Conservation (phyloP, 352 stramenopile species). For the Phytopythium helicoides region DNA sequence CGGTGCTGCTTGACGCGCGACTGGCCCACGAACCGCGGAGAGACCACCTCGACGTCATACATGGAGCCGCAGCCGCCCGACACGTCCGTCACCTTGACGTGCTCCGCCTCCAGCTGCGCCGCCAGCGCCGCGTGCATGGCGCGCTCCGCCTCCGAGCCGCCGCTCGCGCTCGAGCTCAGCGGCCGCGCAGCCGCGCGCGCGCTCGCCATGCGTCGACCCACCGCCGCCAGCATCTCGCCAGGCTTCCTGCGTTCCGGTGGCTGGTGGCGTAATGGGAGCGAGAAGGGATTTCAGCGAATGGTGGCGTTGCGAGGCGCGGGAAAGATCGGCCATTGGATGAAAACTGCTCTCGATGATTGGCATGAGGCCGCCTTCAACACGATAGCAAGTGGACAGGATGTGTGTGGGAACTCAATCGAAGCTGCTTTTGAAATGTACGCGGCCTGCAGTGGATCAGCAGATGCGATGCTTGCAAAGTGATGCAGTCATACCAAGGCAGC, state of each 20-base stretch:
- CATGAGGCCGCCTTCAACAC: no score
- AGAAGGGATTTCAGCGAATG: no score
- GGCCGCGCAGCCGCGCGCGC: conserved; percentile 12
- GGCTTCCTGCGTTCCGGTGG: not conserved
- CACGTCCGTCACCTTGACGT: conserved; percentile 86
- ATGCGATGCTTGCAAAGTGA: no score
- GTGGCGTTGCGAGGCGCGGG: no score
- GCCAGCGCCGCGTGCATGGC: conserved; percentile 68
- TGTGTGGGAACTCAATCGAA: no score
- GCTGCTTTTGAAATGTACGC: no score
- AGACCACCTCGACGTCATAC: conserved; percentile 87
- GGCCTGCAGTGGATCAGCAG: no score
- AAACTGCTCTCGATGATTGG: no score
- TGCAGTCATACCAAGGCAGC: no score
- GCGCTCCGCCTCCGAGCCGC: conserved; percentile 44
- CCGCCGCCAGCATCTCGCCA: conserved; percentile 11
- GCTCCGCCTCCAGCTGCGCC: conserved; percentile 55
- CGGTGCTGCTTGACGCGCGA: conserved; percentile 87
- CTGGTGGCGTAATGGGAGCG: no score
- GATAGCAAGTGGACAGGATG: no score
- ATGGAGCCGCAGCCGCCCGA: conserved; percentile 88
- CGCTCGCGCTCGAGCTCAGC: conserved; percentile 19
- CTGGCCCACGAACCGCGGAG: conserved; percentile 71
- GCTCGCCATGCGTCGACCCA: conserved; percentile 22
- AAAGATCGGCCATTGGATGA: no score